These are phyloP conservation scores for Tetracladium setigerum DNA, from an alignment of 495 filamentous ascomycete genomes.

Conservation along the genomic window DNA sequence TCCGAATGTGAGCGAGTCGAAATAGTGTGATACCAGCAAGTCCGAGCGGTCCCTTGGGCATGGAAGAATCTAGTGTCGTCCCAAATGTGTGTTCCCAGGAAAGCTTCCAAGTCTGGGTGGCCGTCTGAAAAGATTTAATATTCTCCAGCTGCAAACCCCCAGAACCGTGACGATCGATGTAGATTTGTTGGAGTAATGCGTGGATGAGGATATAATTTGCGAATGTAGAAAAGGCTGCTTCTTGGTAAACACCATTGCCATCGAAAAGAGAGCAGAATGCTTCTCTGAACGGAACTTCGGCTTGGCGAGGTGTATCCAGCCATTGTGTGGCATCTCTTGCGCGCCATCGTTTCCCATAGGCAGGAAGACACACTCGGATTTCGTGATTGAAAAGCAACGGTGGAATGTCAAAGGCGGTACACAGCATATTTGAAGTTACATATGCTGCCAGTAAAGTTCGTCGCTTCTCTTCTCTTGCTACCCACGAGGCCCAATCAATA, in stretches of 20 bases:
- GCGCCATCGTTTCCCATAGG: constrained; percentile 44
- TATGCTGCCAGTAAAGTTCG: constrained; percentile 47
- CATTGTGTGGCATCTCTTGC: constrained; percentile 38
- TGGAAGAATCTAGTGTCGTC: constrained; percentile 41
- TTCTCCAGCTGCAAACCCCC: constrained; percentile 31
- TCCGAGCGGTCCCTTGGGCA: constrained; percentile 49
- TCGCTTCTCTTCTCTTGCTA: constrained; percentile 38
- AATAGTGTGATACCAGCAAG: constrained; percentile 61
- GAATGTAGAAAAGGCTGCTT: constrained; percentile 37
- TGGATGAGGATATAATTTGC: constrained; percentile 65
- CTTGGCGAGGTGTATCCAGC: constrained; percentile 28
- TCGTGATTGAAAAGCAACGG: constrained; percentile 44
- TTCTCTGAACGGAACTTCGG: background rate
- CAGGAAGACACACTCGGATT: constrained; percentile 42
- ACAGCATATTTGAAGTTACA: constrained; percentile 47
- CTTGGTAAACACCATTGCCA: background rate
- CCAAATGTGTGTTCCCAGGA: constrained; percentile 50
- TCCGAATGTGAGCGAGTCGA: constrained; percentile 57
- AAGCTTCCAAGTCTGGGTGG: constrained; percentile 52
- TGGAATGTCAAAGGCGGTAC: constrained; percentile 47
- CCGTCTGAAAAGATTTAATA: constrained; percentile 35
- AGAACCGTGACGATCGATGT: constrained; percentile 52
- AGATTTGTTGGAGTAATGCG: constrained; percentile 61
- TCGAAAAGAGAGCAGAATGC: background rate
- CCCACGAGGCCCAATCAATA: constrained; percentile 44